Base-by-base conservation (phyloP, 306 rosid species). In the Quercus dentata region DNA sequence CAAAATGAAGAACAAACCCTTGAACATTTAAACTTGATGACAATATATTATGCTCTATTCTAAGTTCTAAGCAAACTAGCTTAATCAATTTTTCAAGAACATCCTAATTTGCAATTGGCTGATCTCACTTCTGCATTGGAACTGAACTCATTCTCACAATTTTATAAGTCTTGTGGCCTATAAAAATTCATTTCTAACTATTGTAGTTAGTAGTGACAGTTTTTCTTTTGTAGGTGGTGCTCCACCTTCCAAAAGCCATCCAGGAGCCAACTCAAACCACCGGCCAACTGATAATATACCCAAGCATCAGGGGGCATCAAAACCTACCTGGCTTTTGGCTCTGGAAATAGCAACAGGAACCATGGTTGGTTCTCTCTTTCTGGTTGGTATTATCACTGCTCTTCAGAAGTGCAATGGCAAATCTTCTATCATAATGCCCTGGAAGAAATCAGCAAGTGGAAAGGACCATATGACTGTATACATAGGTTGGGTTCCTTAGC, bases 321-420 rank as follows among this genome's bases (percentile, higher is more conserved):
- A 82, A 88, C 99, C 99, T 77, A 65, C 78, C 67, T 96, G 99
- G 99, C 93, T 93, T 79, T 82, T 96, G 82, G 87, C 90, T 82
- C 87, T 96, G 74, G 98, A 96, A 87, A 80, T 93, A 73, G 86
- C 87, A 70, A 86, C 97, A 20, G 99, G 97, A 89, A 84, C 88
- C 85, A 84, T 91, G 85, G 90, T 84, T 11, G 90, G 94, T 78
- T 91, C 90, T 75, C 74, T 96, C 82, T 85, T 91, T 73, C 74
- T 93, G 71, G 78, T 96, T 52, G 97, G 88, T 71, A 80, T 81
- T 82, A 81, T 96, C 74, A 85, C 97, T 56, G 90, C 89, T 79
- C 56, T 89, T 76, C 89, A 85, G 74, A 90, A 75, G 85, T 90
- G 89, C 87, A 88, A 91, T 70, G 87, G 88, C 72, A 90, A 86